Evolutionary conservation across 1,139 yeast species (phyloP), one percentile per base, ranked within the genome.

Genomic region (Lodderomyces parapsilosis): DNA sequence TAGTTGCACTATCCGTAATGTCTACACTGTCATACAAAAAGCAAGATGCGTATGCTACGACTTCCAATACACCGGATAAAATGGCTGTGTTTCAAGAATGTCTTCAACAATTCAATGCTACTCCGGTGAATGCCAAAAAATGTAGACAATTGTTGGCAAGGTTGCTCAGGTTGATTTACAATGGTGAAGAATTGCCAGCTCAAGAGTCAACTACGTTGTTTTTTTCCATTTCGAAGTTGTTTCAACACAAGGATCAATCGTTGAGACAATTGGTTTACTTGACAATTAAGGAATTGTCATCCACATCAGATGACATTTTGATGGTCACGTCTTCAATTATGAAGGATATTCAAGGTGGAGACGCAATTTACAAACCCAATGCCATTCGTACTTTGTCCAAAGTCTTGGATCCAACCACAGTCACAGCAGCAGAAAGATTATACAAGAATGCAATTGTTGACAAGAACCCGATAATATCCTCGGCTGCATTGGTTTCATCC

Each of bases 51-150:
- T 65, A 64, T 50, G 65, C 81, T 47, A 86, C 78, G 52, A 48
- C 62, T 23, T 49, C 60, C 32, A 85, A 83, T 42, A 64, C 78
- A 51, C 94, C 96, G 47, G 99, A 93, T 68, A 90, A 90, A 68
- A 93, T 93, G 98, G 86, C 96, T 9, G 93, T 94, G 52, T 91
- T 87, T 65, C 99, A 93, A 68, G 96, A 91, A 64, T 91, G 98
- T 71, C 74, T 89, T 57, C 88, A 88, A 55, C 93, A 88, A 50
- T 94, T 93, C 78, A 91, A 91, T 69, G 89, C 93, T 51, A 79
- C 95, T 36, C 96, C 96, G 14, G 86, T 91, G 48, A 86, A 87
- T 56, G 88, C 97, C 27, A 85, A 83, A 56, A 86, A 85, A 66
- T 89, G 96, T 62, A 87, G 99, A 56, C 66, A 74, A 50, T 69